Percentiles rank a stretch among this genome's conserved stretches.
These are phyloP conservation scores for Chaetomiaceae sp. DNA, from an alignment of 2,329 filamentous ascomycete genomes.

Conservation along the genomic window DNA sequence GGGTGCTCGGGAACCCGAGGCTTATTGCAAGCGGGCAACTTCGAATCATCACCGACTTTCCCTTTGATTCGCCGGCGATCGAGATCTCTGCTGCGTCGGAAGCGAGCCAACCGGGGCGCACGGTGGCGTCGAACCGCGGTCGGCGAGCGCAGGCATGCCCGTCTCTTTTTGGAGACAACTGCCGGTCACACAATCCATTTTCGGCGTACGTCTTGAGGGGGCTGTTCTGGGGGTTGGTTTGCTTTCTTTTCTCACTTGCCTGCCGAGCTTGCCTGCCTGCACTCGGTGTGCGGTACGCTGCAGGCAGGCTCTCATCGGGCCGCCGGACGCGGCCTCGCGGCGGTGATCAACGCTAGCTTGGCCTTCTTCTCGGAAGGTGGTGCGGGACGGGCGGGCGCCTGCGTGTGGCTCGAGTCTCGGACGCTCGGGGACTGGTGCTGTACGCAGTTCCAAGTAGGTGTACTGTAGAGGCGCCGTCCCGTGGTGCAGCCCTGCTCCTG, in stretches of 20 bases:
- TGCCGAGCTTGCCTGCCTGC: neutral
- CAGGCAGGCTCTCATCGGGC: neutral
- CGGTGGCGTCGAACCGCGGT: constrained; percentile 6
- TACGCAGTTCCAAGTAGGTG: too few species aligned
- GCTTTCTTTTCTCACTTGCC: neutral
- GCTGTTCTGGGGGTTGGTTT: neutral
- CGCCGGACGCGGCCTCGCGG: neutral
- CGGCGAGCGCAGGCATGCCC: neutral
- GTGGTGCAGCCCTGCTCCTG: too few species aligned
- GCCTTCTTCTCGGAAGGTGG: neutral
- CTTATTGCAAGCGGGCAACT: too few species aligned
- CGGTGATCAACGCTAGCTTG: neutral
- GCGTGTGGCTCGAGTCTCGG: too few species aligned
- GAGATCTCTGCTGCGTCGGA: neutral
- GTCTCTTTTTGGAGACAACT: constrained; percentile 9
- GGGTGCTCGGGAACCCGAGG: too few species aligned
- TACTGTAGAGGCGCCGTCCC: too few species aligned
- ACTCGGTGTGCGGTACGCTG: neutral
- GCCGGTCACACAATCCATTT: constrained; percentile 5
- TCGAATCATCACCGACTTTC: too few species aligned
- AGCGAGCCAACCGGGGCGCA: neutral
- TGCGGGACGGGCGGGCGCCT: neutral
- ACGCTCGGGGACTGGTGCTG: too few species aligned
- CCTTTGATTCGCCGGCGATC: constrained; percentile 1
- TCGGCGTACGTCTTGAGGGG: too few species aligned